These are phyloP conservation scores for Diaporthe citri DNA, from an alignment of 2,329 filamentous ascomycete species.

Conservation along the genomic window DNA sequence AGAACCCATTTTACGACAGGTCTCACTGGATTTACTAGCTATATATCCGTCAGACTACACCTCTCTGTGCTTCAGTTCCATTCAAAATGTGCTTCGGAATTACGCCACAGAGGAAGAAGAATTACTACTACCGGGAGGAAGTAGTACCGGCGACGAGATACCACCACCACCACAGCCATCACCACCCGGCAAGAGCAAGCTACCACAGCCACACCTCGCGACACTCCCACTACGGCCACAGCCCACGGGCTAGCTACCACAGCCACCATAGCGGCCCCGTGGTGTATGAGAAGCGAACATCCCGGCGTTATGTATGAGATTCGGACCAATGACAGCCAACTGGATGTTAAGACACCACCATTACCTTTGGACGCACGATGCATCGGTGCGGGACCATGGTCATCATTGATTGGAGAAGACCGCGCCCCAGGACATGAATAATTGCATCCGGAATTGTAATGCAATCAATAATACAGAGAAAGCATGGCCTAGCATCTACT, in stretches of 20 bases:
- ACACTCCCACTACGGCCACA: slow-evolving; percentile 46
- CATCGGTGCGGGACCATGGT: neutral
- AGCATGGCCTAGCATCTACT: neutral
- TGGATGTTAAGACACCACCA: neutral
- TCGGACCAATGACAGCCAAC: too few relatives aligned
- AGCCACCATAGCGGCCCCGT: slow-evolving; percentile 49
- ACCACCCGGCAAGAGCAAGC: slow-evolving; percentile 56
- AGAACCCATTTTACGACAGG: neutral
- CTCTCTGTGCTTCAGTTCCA: neutral
- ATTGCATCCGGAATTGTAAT: neutral
- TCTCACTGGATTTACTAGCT: neutral
- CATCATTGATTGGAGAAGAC: neutral
- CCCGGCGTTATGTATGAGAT: slow-evolving; percentile 47
- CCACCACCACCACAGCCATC: slow-evolving; percentile 50
- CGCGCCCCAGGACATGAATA: neutral
- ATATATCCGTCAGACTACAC: neutral
- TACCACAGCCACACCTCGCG: slow-evolving; percentile 52
- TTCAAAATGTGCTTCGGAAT: slow-evolving; percentile 64
- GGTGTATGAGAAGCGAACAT: slow-evolving; percentile 57
- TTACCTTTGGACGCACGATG: neutral
- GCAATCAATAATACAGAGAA: neutral
- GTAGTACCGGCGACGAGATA: slow-evolving; percentile 63
- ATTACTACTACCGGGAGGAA: slow-evolving; percentile 66
- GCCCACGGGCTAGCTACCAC: slow-evolving; percentile 57
- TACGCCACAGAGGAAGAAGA: slow-evolving; percentile 54